Percentiles rank a stretch among this genome's conserved stretches.
Conservation (phyloP, 176 grass and related monocot genomes). For the Juncus effusus region DNA sequence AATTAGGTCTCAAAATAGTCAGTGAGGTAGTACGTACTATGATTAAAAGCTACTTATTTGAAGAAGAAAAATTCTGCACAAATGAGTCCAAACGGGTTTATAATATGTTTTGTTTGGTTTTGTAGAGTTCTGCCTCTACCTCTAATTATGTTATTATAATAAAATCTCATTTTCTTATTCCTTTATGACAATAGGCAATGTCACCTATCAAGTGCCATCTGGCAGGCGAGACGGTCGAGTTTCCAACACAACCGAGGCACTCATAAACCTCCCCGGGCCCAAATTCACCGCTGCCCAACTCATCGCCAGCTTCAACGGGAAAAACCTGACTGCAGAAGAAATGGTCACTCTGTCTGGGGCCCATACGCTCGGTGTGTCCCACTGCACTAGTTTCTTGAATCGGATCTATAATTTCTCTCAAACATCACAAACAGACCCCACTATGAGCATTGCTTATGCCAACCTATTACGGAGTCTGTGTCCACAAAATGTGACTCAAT, state of each 20-base stretch:
- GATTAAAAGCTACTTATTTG: too few species aligned
- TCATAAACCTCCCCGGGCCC: slow-evolving; percentile 30
- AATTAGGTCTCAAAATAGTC: too few species aligned
- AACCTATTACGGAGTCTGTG: slow-evolving; percentile 43
- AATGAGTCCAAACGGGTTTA: too few species aligned
- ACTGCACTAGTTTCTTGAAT: slow-evolving; percentile 47
- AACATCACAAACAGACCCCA: not conserved
- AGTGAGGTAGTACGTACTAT: too few species aligned
- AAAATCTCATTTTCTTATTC: slow-evolving; percentile 8
- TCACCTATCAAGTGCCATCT: slow-evolving; percentile 33
- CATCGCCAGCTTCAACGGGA: not conserved
- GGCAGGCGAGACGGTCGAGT: slow-evolving; percentile 58
- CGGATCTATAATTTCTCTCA: slow-evolving; percentile 33
- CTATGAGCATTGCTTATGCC: slow-evolving; percentile 39
- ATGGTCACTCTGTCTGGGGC: slow-evolving; percentile 68
- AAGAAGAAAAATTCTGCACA: too few species aligned
- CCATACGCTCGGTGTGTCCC: slow-evolving; percentile 73
- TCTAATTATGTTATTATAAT: not conserved
- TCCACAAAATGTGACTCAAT: slow-evolving; percentile 30
- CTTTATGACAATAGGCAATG: slow-evolving; percentile 15
- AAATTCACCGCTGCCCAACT: slow-evolving; percentile 28
- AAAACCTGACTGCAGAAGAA: slow-evolving; percentile 46
- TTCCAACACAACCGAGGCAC: not conserved
- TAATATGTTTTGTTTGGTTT: too few species aligned
- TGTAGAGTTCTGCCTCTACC: not conserved